Percentiles rank a stretch among this genome's conserved stretches.
Evolutionary conservation across 2,329 filamentous ascomycete genomes (phyloP).

Genomic region (Neopestalotiopsis rosae): DNA sequence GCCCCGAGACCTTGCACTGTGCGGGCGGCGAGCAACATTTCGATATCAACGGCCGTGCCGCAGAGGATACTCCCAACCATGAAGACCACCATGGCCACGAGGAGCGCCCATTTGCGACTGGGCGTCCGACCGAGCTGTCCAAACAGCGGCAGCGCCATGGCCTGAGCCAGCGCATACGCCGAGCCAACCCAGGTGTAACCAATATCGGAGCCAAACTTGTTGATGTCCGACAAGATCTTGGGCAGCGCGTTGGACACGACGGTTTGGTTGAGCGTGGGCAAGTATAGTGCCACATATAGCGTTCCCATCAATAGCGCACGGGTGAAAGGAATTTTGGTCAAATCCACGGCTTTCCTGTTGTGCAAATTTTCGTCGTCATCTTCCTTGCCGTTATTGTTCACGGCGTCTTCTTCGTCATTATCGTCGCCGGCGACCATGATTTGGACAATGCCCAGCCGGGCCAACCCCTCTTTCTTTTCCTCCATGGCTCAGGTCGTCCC

Average conservation of each 20-base stretch:
- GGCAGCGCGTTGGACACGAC: slow-evolving; percentile 14
- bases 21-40: slow-evolving; percentile 9
- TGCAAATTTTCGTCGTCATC: background rate
- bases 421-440: background rate
- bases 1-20: slow-evolving; percentile 2
- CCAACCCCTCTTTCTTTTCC: slow-evolving; percentile 14
- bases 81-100: slow-evolving; percentile 6
- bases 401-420: background rate
- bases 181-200: slow-evolving; percentile 13
- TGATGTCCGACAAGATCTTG: slow-evolving; percentile 14
- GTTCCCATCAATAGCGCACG: slow-evolving; percentile 5
- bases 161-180: slow-evolving; percentile 10
- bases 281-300: slow-evolving; percentile 10
- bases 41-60: slow-evolving; percentile 4
- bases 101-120: slow-evolving; percentile 6
- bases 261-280: slow-evolving; percentile 15
- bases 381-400: background rate
- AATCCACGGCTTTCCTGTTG: background rate
- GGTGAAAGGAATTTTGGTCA: background rate
- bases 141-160: slow-evolving; percentile 14
- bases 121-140: background rate
- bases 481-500: slow-evolving; percentile 8
- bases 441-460: slow-evolving; percentile 8
- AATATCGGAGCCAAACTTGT: slow-evolving; percentile 9
- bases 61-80: slow-evolving; percentile 5